Base-by-base conservation (phyloP, 345 rosid genomes). In the Firmiana major region DNA sequence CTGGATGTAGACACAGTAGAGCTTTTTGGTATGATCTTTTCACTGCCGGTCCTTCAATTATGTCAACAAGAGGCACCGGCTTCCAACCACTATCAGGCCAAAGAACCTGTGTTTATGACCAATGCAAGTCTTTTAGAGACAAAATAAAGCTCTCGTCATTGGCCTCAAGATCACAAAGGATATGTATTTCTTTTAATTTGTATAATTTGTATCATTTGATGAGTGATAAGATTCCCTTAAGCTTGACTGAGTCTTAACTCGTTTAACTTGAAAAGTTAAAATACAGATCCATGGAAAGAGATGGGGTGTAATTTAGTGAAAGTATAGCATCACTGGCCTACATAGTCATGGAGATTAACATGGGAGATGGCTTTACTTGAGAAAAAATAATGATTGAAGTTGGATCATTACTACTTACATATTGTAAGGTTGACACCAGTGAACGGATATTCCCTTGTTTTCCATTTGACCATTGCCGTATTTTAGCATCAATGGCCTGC, bases 21-120 rank as follows among this genome's bases (percentile, higher is more conserved):
- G 99, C 97, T 64, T 83, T 96, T 73, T 96, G 99, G 83, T 93
- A 96, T 7, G 94, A 84, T 85, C 90, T 90, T 80, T 92, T 87
- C 77, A 96, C 98, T 0, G 94, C 89, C 65, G 87, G 88, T 75
- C 89, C 97, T 87, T 96, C 99, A 1, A 96, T 88, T 77, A 96
- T 88, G 62, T 93, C 89, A 75, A 92, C 92, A 60, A 96, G 94
- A 46, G 99, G 94, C 70, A 92, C 92, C 0, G 93, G 84, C 74
- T 90, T 96, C 98, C 98, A 96, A 59, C 94, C 98, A 43, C 97
- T 86, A 55, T 76, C 97, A 21, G 93, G 75, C 98, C 98, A 93
- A 79, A 96, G 94, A 78, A 93, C 88, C 98, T 96, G 88, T 53
- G 63, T 49, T 16, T 53, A 28, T 24, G 34, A 34, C 75, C 53